Evolutionary conservation across 2,329 filamentous ascomycete species (phyloP), one percentile per base, ranked within the genome.

Genomic region (Penicillium brevicompactum): DNA sequence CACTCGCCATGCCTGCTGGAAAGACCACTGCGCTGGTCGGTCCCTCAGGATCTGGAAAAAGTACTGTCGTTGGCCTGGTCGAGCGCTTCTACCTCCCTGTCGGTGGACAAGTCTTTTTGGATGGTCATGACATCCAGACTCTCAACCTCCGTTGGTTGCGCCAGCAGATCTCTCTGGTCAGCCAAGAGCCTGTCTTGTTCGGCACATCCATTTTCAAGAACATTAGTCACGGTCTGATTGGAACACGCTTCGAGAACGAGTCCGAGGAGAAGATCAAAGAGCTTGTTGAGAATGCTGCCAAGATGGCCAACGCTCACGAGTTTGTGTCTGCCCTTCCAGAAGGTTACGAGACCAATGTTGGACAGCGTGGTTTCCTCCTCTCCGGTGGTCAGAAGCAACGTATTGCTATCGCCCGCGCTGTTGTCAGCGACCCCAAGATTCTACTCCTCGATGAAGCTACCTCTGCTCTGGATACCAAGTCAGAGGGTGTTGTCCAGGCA

Each of bases 311-410:
- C 65, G 93, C 93, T 1, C 92, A 97, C 70, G 92, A 96, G 61
- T 99, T 99, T 70, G 88, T 99, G 62, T 84, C 80, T 5, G 76
- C 82, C 11, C 82, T 97, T 1, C 92, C 94, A 0, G 89, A 97
- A 63, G 89, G 90, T 2, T 97, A 97, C 67, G 85, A 96, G 62
- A 97, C 94, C 0, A 87, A 95, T 62, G 93, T 97, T n/a, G 94
- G 94, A 53, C 92, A 97, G 74, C 88, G 92, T 59, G 94, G 94
- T 9, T 96, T 96, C 70, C 78, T 97, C 49, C 82, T 99, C 8
- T 96, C 91, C 52, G 94, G 94, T 71, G 94, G 94, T 34, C 94
- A 99, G 75, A 96, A 97, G 74, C 94, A 97, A 75, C 90, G 94
- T 65, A 95, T 97, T 68, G 92, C 93, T 11, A 97, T 97, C 73